Evolutionary conservation across 345 rosid species (phyloP), one percentile per base, ranked within the genome.

Genomic region (Rubroshorea leprosula): DNA sequence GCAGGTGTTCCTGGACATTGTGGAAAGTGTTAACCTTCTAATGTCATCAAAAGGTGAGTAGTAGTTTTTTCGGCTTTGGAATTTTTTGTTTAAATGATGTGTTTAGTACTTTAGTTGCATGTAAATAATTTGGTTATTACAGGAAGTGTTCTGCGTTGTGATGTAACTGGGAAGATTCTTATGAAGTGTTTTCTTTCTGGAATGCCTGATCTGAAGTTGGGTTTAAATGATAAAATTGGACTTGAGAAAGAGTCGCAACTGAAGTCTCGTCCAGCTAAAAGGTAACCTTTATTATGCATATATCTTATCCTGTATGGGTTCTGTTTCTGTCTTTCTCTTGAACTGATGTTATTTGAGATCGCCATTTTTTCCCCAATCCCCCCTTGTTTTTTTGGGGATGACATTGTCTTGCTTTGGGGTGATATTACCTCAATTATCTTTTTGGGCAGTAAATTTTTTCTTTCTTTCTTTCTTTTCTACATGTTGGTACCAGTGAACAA

Each of bases 141-240:
- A 94, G 99, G 99, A 51, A 87, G 83, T 19, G 97, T 90, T 49
- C 79, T 94, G 26, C 93, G 95, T 21, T 94, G 99, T 73, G 99
- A 94, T 74, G 99, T 90, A 63, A 90, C 95, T 15, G 97, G 99
- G 51, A 94, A 94, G 82, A 73, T 94, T 58, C 83, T 90, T 53
- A 90, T 94, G 99, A 94, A 93, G 79, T 93, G 99, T 72, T 90
- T 94, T 72, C 93, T 94, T 53, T 90, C 96, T 57, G 99, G 97
- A 78, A 94, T 94, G 99, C 99, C 97, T 73, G 99, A 94, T 81
- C 65, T 94, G 78, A 94, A 94, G 75, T 72, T 94, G 89, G 99
- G 97, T 14, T 84, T 94, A 68, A 92, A 92, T 73, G 98, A 89
- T 79, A 92, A 92, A 76, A 89, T 92, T 84, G 98, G 98, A 66